These are phyloP conservation scores for Parathielavia hyrcaniae DNA, from an alignment of 495 filamentous ascomycete species.

Conservation along the genomic window DNA sequence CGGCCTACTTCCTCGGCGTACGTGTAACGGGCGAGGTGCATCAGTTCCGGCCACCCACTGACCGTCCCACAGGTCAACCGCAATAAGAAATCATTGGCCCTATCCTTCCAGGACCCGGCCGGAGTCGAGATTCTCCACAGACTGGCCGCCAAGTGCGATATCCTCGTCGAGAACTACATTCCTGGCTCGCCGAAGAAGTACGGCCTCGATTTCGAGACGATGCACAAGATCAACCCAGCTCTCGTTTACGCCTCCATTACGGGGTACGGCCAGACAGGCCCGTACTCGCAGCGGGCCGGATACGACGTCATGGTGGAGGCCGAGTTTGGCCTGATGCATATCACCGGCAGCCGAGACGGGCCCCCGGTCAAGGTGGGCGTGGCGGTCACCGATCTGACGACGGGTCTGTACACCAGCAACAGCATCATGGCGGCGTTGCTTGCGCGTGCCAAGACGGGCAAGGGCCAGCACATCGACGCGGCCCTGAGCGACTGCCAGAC, in stretches of 20 bases:
- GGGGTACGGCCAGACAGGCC: slow-evolving; percentile 81
- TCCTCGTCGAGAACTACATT: slow-evolving; percentile 95
- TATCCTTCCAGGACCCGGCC: slow-evolving; percentile 79
- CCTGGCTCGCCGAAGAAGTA: slow-evolving; percentile 91
- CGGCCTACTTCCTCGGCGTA: slow-evolving; percentile 90
- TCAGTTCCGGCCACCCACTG: neutral
- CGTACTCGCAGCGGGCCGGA: slow-evolving; percentile 79
- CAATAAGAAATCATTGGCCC: slow-evolving; percentile 89
- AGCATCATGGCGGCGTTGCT: slow-evolving; percentile 91
- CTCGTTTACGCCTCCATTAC: slow-evolving; percentile 64
- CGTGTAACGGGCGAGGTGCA: slow-evolving; percentile 13
- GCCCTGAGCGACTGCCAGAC: slow-evolving; percentile 90
- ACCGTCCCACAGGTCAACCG: slow-evolving; percentile 66
- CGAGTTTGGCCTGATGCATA: slow-evolving; percentile 97
- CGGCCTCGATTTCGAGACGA: slow-evolving; percentile 71
- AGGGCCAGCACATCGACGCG: slow-evolving; percentile 88
- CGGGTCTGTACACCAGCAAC: slow-evolving; percentile 95
- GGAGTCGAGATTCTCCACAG: slow-evolving; percentile 82
- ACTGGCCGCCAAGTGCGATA: slow-evolving; percentile 77
- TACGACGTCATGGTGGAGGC: slow-evolving; percentile 99
- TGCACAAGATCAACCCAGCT: slow-evolving; percentile 70
- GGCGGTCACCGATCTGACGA: slow-evolving; percentile 92
- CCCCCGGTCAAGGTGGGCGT: slow-evolving; percentile 96
- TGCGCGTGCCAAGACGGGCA: slow-evolving; percentile 48
- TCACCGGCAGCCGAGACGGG: slow-evolving; percentile 80